A percentile compares a stretch with the other conserved stretches of the same genome.
phyloP scores from a whole-genome alignment of 176 grass and related monocot species.

The Carex cristatella region DNA sequence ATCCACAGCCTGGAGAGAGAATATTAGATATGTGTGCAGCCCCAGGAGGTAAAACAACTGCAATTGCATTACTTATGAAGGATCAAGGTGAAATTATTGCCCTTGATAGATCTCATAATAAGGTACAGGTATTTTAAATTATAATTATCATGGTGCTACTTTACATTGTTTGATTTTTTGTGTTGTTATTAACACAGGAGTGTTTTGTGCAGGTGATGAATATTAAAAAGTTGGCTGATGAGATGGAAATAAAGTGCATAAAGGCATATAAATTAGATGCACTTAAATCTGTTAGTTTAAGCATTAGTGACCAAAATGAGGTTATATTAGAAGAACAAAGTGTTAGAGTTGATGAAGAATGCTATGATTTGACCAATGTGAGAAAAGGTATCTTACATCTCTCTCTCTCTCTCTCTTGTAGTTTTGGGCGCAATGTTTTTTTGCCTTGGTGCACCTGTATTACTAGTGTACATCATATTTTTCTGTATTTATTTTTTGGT shows the following conservation, averaged over 20 bases:
- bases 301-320: constrained; percentile 25
- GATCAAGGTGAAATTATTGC: constrained; percentile 82
- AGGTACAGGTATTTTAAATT: constrained; percentile 32
- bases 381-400: constrained; percentile 22
- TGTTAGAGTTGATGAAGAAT: constrained; percentile 29
- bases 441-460: neutral
- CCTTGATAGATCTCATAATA: constrained; percentile 98
- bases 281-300: constrained; percentile 73
- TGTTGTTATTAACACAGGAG: constrained; percentile 7
- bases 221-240: constrained; percentile 79
- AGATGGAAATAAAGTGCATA: constrained; percentile 94
- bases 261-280: constrained; percentile 91
- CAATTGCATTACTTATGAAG: constrained; percentile 87
- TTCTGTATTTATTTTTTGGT: neutral
- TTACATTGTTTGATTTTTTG: neutral
- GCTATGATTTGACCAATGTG: constrained; percentile 29
- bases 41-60: constrained; percentile 96
- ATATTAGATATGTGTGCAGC: constrained; percentile 98
- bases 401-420: neutral
- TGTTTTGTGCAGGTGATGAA: constrained; percentile 61
- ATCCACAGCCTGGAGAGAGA: constrained; percentile 81
- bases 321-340: constrained; percentile 25
- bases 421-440: neutral
- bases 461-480: neutral
- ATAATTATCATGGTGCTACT: neutral